These are phyloP conservation scores for Podospora pseudocomata DNA, from an alignment of 495 filamentous ascomycete genomes.

Conservation along the genomic window DNA sequence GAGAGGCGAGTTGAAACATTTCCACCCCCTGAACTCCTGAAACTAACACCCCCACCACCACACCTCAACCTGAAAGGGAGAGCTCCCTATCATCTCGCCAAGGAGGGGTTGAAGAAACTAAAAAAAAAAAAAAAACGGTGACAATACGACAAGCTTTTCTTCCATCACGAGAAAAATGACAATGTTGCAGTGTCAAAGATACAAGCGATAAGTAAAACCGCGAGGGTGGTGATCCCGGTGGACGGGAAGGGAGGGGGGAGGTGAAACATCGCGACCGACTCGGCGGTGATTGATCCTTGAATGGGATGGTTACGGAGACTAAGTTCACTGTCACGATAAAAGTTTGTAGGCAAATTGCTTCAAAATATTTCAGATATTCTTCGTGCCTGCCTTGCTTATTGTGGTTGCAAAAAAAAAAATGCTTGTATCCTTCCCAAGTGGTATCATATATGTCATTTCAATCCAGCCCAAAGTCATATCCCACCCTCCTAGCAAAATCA, in stretches of 20 bases:
- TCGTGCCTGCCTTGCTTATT: not conserved
- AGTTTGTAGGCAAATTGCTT: not conserved
- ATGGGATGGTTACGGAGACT: not conserved
- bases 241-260: too few relatives aligned
- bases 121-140: not conserved
- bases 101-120: not conserved
- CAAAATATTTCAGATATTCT: not conserved
- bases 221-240: too few relatives aligned
- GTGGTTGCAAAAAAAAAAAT: not conserved
- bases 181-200: not conserved
- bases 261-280: not conserved
- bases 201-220: not conserved
- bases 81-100: not conserved
- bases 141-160: not conserved
- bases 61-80: too few relatives aligned
- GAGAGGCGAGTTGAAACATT: not conserved
- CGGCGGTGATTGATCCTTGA: not conserved
- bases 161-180: too few relatives aligned
- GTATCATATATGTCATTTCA: not conserved
- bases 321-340: not conserved
- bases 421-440: not conserved
- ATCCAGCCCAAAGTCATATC: not conserved
- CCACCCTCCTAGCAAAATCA: too few relatives aligned
- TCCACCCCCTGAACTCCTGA: not conserved
- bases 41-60: not conserved